Base-by-base conservation (phyloP, 208 protist genomes). In the Leishmania aethiopica region DNA sequence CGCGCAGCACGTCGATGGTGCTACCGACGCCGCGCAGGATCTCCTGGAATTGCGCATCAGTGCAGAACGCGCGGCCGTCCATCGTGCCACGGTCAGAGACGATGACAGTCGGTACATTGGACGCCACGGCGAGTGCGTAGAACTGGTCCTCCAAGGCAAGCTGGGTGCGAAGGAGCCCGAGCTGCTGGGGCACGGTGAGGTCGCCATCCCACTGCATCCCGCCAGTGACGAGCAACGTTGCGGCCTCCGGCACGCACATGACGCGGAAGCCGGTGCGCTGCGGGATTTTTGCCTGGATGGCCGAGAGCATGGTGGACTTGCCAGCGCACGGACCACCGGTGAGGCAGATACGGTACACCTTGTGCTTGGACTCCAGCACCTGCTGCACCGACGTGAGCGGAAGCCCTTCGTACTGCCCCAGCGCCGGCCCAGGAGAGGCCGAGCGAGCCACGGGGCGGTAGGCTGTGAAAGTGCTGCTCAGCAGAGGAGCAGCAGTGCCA, bases 21-120 rank as follows among this genome's bases (percentile, higher is more conserved):
- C 82, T 86, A 57, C 87, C 91, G 1, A 91, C 64, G 0, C 75
- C 78, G 25, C 73, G 71, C 55, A 96, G 67, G 64, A 97, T 92
- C 40, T 82, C 77, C 17, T 80, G 28, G 73, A 95, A 98, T 45
- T 89, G 75, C 55, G 87, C 92, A 4, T 93, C 84, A 13, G 83
- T 83, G 86, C 92, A 94, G 82, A 95, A 98, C 0, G 95, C 95
- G 10, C 91, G 86, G 17, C 93, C 90, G 82, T 96, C 94, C 94
- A 97, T 97, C 67, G 91, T 94, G 53, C 94, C 94, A 37, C 94
- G 88, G 70, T 97, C 94, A 4, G 87, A 96, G 2, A 97, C 84
- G 69, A 97, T 81, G 8, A 96, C 77, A 3, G 88, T 87, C 25
- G 90, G 89, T 79, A 86, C 37, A 15, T 83, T 87, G 1, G 82